These are phyloP conservation scores for Penicillium decumbens DNA, from an alignment of 2,329 filamentous ascomycete genomes.

Conservation along the genomic window DNA sequence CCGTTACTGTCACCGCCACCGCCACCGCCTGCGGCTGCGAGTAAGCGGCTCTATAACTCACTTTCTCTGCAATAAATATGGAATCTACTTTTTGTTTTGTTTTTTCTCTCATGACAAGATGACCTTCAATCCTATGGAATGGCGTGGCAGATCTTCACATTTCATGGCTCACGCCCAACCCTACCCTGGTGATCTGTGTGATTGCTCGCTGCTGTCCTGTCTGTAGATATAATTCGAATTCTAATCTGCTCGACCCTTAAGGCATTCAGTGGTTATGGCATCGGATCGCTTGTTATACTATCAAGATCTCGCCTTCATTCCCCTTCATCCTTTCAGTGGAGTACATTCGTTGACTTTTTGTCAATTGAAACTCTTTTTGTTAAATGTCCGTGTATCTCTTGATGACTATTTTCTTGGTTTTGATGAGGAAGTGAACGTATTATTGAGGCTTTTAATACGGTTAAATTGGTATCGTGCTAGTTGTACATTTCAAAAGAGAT, in stretches of 20 bases:
- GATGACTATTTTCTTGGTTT: not conserved
- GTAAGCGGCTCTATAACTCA: slow-evolving; percentile 12
- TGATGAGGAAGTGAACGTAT: not conserved
- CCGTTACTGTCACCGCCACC: slow-evolving; percentile 21
- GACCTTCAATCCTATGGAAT: slow-evolving; percentile 18
- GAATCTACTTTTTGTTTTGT: slow-evolving; percentile 4
- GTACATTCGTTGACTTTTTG: slow-evolving; percentile 26
- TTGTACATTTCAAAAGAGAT: not conserved
- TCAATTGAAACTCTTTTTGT: not conserved
- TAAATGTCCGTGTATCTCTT: not conserved
- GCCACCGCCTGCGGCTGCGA: slow-evolving; percentile 26
- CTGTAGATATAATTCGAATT: slow-evolving; percentile 38
- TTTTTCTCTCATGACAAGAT: slow-evolving; percentile 17
- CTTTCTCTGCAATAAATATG: not conserved
- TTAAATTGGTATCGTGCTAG: not conserved
- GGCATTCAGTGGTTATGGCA: slow-evolving; percentile 9
- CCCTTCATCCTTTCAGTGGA: slow-evolving; percentile 22
- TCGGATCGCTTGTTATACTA: slow-evolving; percentile 5
- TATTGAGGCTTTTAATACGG: not conserved
- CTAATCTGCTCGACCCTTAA: slow-evolving; percentile 19
- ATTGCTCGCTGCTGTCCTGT: slow-evolving; percentile 9
- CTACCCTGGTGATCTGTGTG: not conserved
- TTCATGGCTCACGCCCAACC: slow-evolving; percentile 7
- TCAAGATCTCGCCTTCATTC: slow-evolving; percentile 12
- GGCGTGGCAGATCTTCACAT: slow-evolving; percentile 19